phyloP scores from a whole-genome alignment of 495 filamentous ascomycete genomes.

The Diplogelasinospora grovesii region DNA sequence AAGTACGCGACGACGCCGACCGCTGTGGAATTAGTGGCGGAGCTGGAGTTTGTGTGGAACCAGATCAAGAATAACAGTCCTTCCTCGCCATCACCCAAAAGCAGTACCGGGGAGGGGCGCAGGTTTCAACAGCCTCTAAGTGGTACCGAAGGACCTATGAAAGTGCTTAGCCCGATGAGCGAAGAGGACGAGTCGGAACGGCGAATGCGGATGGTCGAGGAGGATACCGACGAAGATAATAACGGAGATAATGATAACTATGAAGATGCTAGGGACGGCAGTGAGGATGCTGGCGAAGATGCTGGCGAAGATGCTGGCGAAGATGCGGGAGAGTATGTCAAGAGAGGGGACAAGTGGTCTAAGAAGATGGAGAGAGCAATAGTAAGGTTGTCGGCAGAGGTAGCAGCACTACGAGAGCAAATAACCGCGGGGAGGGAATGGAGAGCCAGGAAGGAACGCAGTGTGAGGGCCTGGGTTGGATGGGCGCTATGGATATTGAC shows the following conservation, averaged over 20 bases:
- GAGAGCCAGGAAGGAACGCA: constrained; percentile 46
- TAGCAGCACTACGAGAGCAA: constrained; percentile 89
- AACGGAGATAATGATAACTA: constrained; percentile 38
- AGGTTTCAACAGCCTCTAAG: constrained; percentile 38
- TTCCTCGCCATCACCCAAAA: constrained; percentile 33
- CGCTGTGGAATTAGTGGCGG: constrained; percentile 79
- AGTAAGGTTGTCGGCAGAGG: constrained; percentile 83
- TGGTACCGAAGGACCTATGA: constrained; percentile 51
- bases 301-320: constrained; percentile 39
- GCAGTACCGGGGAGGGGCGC: constrained; percentile 10
- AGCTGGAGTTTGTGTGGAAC: constrained; percentile 98
- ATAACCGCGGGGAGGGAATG: constrained; percentile 62
- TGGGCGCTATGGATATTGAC: constrained; percentile 65
- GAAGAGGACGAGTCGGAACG: constrained; percentile 66
- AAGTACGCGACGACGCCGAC: constrained; percentile 80
- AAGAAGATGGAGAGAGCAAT: constrained; percentile 80
- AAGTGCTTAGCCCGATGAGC: constrained; percentile 72
- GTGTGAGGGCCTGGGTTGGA: constrained; percentile 60
- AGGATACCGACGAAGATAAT: constrained; percentile 35
- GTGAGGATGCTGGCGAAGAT: constrained; percentile 33
- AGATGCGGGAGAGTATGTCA: constrained; percentile 26
- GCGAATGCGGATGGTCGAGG: constrained; percentile 33
- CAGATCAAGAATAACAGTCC: constrained; percentile 82
- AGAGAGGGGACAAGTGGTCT: constrained; percentile 59
- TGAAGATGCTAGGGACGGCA: constrained; percentile 29